phyloP scores from a whole-genome alignment of 176 grass and related monocot species.

The Themeda triandra region DNA sequence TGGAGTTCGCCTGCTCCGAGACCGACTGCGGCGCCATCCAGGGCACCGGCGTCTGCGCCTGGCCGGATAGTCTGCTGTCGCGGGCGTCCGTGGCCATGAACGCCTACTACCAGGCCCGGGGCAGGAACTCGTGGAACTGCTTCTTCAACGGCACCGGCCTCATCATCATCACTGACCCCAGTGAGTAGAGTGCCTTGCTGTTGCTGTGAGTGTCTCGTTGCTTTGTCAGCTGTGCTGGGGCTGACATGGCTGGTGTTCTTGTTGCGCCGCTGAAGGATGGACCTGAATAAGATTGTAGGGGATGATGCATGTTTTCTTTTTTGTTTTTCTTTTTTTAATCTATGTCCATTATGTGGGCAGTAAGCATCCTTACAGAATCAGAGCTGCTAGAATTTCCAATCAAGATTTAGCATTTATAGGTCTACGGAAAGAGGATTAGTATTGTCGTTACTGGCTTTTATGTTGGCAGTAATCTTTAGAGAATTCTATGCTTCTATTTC shows the following conservation, averaged over 20 bases:
- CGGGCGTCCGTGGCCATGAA: constrained; percentile 50
- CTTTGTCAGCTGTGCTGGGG: not conserved
- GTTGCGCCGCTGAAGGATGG: not conserved
- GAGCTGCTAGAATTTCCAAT: too few relatives aligned
- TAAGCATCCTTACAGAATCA: too few relatives aligned
- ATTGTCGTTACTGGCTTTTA: too few relatives aligned
- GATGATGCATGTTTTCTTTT: too few relatives aligned
- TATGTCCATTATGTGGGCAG: too few relatives aligned
- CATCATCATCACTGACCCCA: not conserved
- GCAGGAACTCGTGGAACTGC: constrained; percentile 63
- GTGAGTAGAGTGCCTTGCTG: constrained; percentile 3
- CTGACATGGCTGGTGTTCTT: not conserved
- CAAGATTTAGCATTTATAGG: too few relatives aligned
- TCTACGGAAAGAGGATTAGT: too few relatives aligned
- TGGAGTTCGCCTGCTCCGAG: constrained; percentile 53
- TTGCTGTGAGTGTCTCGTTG: not conserved
- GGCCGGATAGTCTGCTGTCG: not conserved
- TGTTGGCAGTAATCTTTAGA: too few relatives aligned
- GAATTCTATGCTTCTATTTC: not conserved
- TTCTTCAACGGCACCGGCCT: constrained; percentile 55
- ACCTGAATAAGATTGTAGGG: too few relatives aligned
- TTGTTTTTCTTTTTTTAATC: too few relatives aligned
- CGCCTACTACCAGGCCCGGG: constrained; percentile 42
- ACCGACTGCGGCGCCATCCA: constrained; percentile 36
- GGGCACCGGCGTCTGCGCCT: constrained; percentile 27